Evolutionary conservation across 176 grass and related monocot genomes (phyloP).

Genomic region (Saccharum officinarum): DNA sequence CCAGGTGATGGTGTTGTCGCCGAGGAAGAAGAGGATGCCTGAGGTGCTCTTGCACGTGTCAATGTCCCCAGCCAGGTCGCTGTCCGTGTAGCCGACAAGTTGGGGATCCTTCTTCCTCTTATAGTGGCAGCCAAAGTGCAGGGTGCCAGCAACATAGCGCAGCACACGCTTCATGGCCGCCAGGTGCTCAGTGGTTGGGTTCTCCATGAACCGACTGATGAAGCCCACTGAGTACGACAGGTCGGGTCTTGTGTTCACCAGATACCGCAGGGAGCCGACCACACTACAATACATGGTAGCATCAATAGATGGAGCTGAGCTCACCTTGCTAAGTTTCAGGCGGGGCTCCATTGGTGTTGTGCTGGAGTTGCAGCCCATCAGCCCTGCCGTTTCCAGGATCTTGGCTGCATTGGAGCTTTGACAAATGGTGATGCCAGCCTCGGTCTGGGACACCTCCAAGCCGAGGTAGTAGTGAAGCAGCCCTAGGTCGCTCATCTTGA

Average conservation of each 20-base stretch:
- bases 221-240: background rate
- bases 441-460: background rate
- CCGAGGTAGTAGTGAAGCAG: background rate
- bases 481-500: background rate
- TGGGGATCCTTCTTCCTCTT: background rate
- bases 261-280: background rate
- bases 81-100: background rate
- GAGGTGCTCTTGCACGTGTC: background rate
- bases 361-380: too few relatives aligned
- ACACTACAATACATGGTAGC: background rate
- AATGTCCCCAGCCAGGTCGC: background rate
- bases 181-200: background rate
- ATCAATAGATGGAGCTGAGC: accelerated
- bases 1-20: background rate
- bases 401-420: background rate
- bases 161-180: background rate
- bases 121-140: background rate
- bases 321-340: background rate
- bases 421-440: background rate
- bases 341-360: too few relatives aligned
- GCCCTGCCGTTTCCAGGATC: too few relatives aligned
- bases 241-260: background rate
- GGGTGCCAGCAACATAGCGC: background rate
- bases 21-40: background rate
- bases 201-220: background rate